Base-by-base conservation (phyloP, 1,284 basidiomycete species). In the Amylostereum areolatum region DNA sequence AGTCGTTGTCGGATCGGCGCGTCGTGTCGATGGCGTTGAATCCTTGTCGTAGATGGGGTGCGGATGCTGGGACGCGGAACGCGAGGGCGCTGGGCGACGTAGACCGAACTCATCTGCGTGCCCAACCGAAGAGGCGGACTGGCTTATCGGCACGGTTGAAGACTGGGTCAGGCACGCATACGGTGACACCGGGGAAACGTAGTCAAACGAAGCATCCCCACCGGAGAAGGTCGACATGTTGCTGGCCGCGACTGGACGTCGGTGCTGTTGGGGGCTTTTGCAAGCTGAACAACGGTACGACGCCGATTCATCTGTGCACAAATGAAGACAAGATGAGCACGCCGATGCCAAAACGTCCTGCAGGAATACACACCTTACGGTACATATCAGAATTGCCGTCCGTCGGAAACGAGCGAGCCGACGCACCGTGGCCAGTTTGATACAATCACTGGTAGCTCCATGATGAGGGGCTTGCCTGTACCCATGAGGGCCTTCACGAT, bases 391-490 rank as follows among this genome's bases (percentile, higher is more conserved):
- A n/a, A n/a, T n/a, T n/a, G n/a, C n/a, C n/a, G n/a, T n/a, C 36
- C 29, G 4, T 44, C 18, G 31, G 28, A 55, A 55, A n/a, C 51
- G 39, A 27, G 18, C n/a, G 12, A 25, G 36, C 44, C n/a, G 11
- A 63, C 76, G 43, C 55, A 83, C 85, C 81, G 77, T 54, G 84
- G 84, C 87, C 87, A 89, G 57, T 89, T 90, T 2, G 89, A 89
- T 32, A 91, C 73, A 43, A 88, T 80, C 7, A 90, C 74, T 24
- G 88, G 85, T 37, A 94, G 68, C 43, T 86, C 83, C 69, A 89
- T 78, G 30, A 77, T 69, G 8, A 91, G 62, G 50, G 81, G 79
- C 49, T 79, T 73, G 4, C 81, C 81, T 4, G 78, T 77, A 24
- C 83, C 86, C 66, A 89, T 76, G 41, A 88, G 72, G 3, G 89